Percentiles rank a stretch among this genome's conserved stretches.
These are phyloP conservation scores for Endothia cerciana DNA, from an alignment of 2,329 filamentous ascomycete genomes.

Conservation along the genomic window DNA sequence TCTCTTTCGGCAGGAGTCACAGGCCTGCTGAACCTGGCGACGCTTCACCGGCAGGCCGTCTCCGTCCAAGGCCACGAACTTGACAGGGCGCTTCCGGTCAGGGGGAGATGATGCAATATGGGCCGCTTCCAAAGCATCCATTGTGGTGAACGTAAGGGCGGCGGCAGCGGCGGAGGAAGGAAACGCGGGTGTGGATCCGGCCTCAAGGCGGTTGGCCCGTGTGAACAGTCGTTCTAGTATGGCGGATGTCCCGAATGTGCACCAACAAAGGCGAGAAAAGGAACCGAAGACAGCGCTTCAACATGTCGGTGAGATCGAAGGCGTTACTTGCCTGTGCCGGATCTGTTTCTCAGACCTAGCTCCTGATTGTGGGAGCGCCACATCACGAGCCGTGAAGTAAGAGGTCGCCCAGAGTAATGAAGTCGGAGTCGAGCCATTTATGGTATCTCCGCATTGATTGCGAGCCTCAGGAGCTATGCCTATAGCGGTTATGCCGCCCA, in stretches of 20 bases:
- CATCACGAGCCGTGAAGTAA: background rate
- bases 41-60: constrained; percentile 60
- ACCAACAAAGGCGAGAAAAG: background rate
- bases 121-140: background rate
- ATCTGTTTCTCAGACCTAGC: too few species aligned
- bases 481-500: constrained; percentile 6
- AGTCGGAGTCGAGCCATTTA: constrained; percentile 20
- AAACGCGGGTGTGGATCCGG: background rate
- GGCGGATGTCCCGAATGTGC: background rate
- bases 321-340: too few species aligned
- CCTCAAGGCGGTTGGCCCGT: background rate
- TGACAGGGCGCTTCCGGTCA: constrained; percentile 43
- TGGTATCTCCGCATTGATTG: constrained; percentile 13
- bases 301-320: background rate
- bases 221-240: background rate
- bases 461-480: background rate
- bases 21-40: constrained; percentile 63
- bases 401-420: background rate
- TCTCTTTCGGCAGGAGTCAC: constrained; percentile 56
- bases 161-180: background rate
- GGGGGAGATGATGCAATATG: background rate
- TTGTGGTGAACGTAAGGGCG: background rate
- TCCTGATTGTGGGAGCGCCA: background rate
- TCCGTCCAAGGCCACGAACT: constrained; percentile 60
- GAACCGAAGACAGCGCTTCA: background rate